Percentiles rank a stretch among this genome's conserved stretches.
phyloP scores from a whole-genome alignment of 169 alveolate species.

The Plasmodium relictum region DNA sequence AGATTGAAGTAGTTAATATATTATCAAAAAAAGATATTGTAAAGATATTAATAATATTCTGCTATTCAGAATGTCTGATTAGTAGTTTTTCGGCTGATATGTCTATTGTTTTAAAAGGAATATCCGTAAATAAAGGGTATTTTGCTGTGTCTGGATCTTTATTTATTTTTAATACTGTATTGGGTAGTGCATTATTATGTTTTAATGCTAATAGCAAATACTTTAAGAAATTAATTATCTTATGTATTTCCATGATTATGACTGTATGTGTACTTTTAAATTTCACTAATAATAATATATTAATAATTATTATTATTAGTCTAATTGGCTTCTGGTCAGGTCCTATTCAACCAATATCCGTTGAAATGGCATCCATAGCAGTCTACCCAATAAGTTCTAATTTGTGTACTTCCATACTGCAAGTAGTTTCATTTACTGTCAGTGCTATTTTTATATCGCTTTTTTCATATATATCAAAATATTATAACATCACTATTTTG shows the following conservation, averaged over 20 bases:
- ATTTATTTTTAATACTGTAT: conserved; percentile 26
- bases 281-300: conserved; percentile 19
- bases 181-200: conserved; percentile 46
- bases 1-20: conserved; percentile 32
- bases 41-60: conserved; percentile 43
- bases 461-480: conserved; percentile 36
- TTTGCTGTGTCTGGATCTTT: conserved; percentile 36
- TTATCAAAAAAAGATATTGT: conserved; percentile 22
- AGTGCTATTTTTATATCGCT: conserved; percentile 54
- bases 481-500: not conserved
- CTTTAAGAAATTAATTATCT: conserved; percentile 28
- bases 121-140: conserved; percentile 22
- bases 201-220: conserved; percentile 32
- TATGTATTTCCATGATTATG: conserved; percentile 47
- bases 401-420: conserved; percentile 49
- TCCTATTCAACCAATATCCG: conserved; percentile 57
- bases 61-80: conserved; percentile 59
- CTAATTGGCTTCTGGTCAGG: conserved; percentile 60
- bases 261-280: conserved; percentile 23
- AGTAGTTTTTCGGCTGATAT: conserved; percentile 69
- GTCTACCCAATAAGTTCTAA: conserved; percentile 49
- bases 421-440: conserved; percentile 46
- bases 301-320: conserved; percentile 22
- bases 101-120: conserved; percentile 51
- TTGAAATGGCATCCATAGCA: conserved; percentile 59